phyloP scores from a whole-genome alignment of 345 rosid genomes.

The Arabidopsis arenosa region DNA sequence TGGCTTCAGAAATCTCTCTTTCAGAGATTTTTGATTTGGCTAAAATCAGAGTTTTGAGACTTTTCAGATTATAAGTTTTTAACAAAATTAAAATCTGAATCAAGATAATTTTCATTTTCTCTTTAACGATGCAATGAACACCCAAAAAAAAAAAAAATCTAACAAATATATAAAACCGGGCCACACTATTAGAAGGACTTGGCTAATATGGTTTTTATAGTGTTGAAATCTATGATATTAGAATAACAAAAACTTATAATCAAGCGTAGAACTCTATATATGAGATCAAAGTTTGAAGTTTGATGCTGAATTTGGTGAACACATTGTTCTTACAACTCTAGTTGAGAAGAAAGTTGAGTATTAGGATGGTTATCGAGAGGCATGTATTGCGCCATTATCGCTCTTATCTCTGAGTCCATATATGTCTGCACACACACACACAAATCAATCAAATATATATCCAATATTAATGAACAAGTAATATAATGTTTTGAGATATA shows the following conservation, averaged over 20 bases:
- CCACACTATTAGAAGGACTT: slow-evolving; percentile 23
- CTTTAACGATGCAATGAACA: neutral
- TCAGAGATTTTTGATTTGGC: too few relatives aligned
- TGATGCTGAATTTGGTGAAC: slow-evolving; percentile 2
- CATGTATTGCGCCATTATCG: slow-evolving; percentile 99
- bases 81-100: too few relatives aligned
- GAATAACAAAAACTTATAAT: neutral
- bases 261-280: slow-evolving; percentile 12
- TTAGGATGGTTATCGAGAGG: slow-evolving; percentile 84
- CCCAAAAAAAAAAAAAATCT: too few relatives aligned
- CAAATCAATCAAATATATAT: neutral
- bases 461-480: neutral
- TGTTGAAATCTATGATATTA: neutral
- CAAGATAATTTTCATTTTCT: neutral
- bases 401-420: slow-evolving; percentile 98
- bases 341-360: slow-evolving; percentile 42
- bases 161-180: neutral
- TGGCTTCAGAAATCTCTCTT: too few relatives aligned
- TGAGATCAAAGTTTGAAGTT: slow-evolving; percentile 9
- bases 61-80: too few relatives aligned
- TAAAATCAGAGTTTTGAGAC: too few relatives aligned
- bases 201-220: slow-evolving; percentile 28
- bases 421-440: slow-evolving; percentile 62
- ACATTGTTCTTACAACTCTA: slow-evolving; percentile 34
- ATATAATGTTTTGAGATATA: neutral